These are phyloP conservation scores for Trichosporon asahii DNA, from an alignment of 1,284 basidiomycete genomes.

Conservation along the genomic window DNA sequence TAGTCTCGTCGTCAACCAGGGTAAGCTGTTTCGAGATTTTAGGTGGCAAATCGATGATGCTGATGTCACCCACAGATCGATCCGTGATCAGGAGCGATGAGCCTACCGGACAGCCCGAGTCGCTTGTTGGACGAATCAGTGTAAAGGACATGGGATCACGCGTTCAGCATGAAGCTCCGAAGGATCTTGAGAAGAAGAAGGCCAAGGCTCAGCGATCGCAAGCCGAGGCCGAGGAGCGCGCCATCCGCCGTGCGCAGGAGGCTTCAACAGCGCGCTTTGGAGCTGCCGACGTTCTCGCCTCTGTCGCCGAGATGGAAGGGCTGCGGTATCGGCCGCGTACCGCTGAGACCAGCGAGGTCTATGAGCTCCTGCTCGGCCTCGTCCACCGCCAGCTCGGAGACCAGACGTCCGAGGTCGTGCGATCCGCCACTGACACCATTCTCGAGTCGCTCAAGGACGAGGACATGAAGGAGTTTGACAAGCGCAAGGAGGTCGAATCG, in stretches of 20 bases:
- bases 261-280: conserved; percentile 42
- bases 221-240: conserved; percentile 52
- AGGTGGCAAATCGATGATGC: not conserved
- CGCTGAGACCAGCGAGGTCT: conserved; percentile 88
- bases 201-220: conserved; percentile 65
- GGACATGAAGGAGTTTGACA: conserved; percentile 90
- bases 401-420: conserved; percentile 91
- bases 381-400: conserved; percentile 85
- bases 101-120: conserved; percentile 91
- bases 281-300: conserved; percentile 81
- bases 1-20: conserved; percentile 76
- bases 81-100: conserved; percentile 74
- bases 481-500: conserved; percentile 89
- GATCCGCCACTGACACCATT: conserved; percentile 87
- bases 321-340: conserved; percentile 89
- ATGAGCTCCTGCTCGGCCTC: conserved; percentile 82
- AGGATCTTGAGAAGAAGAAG: conserved; percentile 95
- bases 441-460: conserved; percentile 90
- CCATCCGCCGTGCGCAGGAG: conserved; percentile 47
- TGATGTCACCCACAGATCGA: conserved; percentile 37
- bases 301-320: conserved; percentile 88
- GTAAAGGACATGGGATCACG: conserved; percentile 90
- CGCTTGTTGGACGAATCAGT: conserved; percentile 87
- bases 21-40: conserved; percentile 35
- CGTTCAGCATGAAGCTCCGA: conserved; percentile 75